phyloP scores from a whole-genome alignment of 208 protist genomes.

The Zelonia costaricensis region DNA sequence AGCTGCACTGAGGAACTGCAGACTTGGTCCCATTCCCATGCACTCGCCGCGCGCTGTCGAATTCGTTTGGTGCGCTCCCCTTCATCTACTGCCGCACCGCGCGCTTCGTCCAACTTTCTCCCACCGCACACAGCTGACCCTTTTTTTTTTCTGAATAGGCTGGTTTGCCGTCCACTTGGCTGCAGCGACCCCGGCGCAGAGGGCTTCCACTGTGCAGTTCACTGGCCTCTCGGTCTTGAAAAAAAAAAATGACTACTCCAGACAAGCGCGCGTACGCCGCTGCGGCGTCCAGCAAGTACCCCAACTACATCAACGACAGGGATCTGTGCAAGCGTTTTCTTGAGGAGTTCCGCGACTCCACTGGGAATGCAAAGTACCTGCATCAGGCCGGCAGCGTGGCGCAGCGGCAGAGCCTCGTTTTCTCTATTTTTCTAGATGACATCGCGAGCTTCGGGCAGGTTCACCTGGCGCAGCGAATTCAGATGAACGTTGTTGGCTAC shows the following conservation, averaged over 20 bases:
- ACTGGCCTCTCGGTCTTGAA: no score
- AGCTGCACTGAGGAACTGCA: no score
- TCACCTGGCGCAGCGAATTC: conserved; percentile 78
- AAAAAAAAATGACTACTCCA: conserved; percentile 23
- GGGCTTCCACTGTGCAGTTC: no score
- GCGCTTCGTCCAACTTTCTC: no score
- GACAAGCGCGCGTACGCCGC: conserved; percentile 44
- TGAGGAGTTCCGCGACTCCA: conserved; percentile 57
- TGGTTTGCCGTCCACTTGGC: no score
- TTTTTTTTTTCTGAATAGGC: no score
- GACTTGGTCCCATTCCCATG: no score
- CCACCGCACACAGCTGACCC: no score
- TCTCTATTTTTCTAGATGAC: conserved; percentile 65
- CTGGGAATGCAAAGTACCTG: conserved; percentile 59
- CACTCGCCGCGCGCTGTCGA: no score
- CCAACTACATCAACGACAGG: conserved; percentile 79
- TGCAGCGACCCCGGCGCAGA: no score
- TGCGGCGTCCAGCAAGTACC: conserved; percentile 75
- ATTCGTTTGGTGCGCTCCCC: no score
- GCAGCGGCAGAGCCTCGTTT: conserved; percentile 40
- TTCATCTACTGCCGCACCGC: no score
- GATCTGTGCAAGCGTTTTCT: conserved; percentile 76
- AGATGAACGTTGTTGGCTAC: conserved; percentile 89
- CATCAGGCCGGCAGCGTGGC: conserved; percentile 43
- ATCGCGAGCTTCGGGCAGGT: conserved; percentile 64